phyloP scores from a whole-genome alignment of 2,329 filamentous ascomycete genomes.

The Botryotinia narcissicola region DNA sequence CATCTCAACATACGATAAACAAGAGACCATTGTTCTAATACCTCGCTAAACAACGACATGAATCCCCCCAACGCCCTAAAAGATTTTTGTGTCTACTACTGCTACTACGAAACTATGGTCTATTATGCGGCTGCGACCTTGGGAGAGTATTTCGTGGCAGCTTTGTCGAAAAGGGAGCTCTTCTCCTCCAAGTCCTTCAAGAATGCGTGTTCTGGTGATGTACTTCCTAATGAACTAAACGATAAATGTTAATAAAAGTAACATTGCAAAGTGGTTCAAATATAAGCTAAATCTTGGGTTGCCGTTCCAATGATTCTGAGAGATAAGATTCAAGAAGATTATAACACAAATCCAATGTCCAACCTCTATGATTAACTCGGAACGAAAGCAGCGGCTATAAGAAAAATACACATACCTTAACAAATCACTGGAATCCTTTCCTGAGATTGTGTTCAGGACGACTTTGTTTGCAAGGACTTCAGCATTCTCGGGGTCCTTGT shows the following conservation, averaged over 20 bases:
- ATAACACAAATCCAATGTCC: not conserved
- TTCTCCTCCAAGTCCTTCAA: slow-evolving; percentile 78
- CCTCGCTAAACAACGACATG: slow-evolving; percentile 3
- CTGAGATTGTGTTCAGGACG: slow-evolving; percentile 74
- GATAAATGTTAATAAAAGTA: not conserved
- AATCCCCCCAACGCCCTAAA: slow-evolving; percentile 2
- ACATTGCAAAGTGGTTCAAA: slow-evolving; percentile 13
- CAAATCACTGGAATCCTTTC: slow-evolving; percentile 66
- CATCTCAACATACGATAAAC: not conserved
- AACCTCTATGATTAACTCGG: not conserved
- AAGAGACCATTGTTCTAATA: slow-evolving; percentile 4
- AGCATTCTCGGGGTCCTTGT: slow-evolving; percentile 67
- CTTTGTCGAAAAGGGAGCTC: slow-evolving; percentile 81
- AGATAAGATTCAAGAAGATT: not conserved
- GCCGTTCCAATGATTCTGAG: too few species aligned
- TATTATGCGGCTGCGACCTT: slow-evolving; percentile 55
- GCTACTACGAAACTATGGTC: not conserved
- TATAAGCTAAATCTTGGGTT: not conserved
- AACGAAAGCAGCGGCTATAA: not conserved
- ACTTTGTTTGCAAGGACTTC: slow-evolving; percentile 80
- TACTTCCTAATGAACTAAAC: slow-evolving; percentile 53
- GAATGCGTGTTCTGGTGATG: slow-evolving; percentile 66
- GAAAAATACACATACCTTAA: slow-evolving; percentile 53
- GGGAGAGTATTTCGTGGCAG: slow-evolving; percentile 80
- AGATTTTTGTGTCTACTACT: not conserved